These are phyloP conservation scores for Botrytis fabae DNA, from an alignment of 2,329 filamentous ascomycete genomes.

Conservation along the genomic window DNA sequence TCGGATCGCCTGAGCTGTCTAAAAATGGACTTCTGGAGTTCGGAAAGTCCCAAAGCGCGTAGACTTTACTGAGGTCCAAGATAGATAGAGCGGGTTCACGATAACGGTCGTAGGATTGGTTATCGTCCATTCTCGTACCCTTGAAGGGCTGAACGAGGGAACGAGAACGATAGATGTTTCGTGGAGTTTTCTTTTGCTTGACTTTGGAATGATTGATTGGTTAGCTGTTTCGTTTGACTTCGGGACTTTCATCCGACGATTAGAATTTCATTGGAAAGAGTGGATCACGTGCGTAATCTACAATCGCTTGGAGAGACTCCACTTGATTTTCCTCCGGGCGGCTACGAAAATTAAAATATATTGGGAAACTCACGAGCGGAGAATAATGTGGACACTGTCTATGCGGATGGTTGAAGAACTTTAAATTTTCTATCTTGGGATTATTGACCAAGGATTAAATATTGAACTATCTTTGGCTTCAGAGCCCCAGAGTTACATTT, in stretches of 20 bases:
- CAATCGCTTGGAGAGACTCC: not conserved
- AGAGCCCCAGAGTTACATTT: not conserved
- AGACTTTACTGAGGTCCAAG: not conserved
- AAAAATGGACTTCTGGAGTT: not conserved
- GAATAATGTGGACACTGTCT: not conserved
- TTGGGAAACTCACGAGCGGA: not conserved
- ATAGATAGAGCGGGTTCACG: not conserved
- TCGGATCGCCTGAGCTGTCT: slow-evolving; percentile 6
- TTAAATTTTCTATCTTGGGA: not conserved
- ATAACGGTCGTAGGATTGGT: slow-evolving; percentile 6
- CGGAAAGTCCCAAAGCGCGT: not conserved
- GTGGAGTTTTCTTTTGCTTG: not conserved
- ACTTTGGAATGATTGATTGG: not conserved
- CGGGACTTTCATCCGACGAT: slow-evolving; percentile 5
- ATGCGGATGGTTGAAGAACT: not conserved
- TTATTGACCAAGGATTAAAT: slow-evolving; percentile 10
- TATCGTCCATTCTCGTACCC: not conserved
- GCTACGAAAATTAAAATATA: not conserved
- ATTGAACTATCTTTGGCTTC: slow-evolving; percentile 3
- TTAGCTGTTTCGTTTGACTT: not conserved
- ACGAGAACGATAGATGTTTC: slow-evolving; percentile 2
- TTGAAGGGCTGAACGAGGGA: slow-evolving; percentile 2
- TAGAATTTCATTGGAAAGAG: not conserved
- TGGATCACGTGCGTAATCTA: slow-evolving; percentile 7
- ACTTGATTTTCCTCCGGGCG: slow-evolving; percentile 14